Base-by-base conservation (phyloP, 2,329 filamentous ascomycete species). In the Bipolaris zeicola region DNA sequence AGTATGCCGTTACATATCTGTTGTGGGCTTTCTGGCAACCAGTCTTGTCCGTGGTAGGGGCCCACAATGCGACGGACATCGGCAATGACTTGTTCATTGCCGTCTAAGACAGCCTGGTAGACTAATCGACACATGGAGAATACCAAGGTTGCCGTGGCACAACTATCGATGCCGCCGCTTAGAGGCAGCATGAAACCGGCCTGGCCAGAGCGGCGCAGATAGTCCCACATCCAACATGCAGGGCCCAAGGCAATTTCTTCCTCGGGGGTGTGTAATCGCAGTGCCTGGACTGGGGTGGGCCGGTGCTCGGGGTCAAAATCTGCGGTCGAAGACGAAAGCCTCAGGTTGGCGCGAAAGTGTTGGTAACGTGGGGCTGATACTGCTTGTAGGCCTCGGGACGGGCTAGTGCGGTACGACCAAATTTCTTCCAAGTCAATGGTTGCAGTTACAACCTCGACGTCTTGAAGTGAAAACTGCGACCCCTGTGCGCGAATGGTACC, bases 401-500 rank as follows among this genome's bases (percentile, higher is more conserved):
- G 80, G 0, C 80, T 77, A n/a, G 77, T 83, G 0, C 89, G 79
- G 64, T 81, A 87, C 1, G 82, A 78, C 31, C 88, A 79, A 5
- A 94, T 89, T 61, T 91, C 87, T 66, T 94, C 90, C 1, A 87
- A 71, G 53, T 87, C 85, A 0, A 85, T 81, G 0, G 82, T 79
- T 0, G 82, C 83, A 3, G 83, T 80, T 34, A 85, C 76, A 3
- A 85, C 83, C 52, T 83, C 79, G 0, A 87, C 79, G 49, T 73
- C 66, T 14, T 66, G 82, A 8, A 90, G 72, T 13, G 80, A 83
- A 74, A 90, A 90, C 63, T 90, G 88, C 0, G 82, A 82, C 1
- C 84, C 86, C 69, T 90, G 87, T 1, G 85, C 87, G 1, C 90
- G 79, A 39, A 88, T 82, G 14, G 83, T 80, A 7, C 87, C 87